These are phyloP conservation scores for Dryadomyces quercus-mongolicae DNA, from an alignment of 2,329 filamentous ascomycete species.

Conservation along the genomic window DNA sequence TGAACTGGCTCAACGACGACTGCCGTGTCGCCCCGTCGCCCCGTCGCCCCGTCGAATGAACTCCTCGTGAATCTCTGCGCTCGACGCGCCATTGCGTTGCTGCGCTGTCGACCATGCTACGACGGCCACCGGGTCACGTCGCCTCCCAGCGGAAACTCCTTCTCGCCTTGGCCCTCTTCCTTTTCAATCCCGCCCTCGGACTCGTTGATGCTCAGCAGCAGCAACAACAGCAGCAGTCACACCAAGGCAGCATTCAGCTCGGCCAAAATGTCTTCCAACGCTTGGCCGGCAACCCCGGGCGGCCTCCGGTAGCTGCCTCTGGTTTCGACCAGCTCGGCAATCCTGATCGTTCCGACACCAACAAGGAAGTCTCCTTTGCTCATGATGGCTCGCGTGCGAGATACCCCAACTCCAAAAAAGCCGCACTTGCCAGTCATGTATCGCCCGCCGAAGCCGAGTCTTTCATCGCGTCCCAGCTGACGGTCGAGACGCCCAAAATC, in stretches of 20 bases:
- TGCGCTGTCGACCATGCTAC: constrained; percentile 38
- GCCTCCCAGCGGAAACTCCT: constrained; percentile 32
- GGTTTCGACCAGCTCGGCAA: not conserved
- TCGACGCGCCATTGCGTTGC: constrained; percentile 7
- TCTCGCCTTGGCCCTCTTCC: constrained; percentile 44
- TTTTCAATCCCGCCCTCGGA: constrained; percentile 42
- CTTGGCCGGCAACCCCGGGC: not conserved
- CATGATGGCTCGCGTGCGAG: not conserved
- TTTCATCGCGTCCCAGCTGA: constrained; percentile 12
- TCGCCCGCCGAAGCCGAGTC: constrained; percentile 16
- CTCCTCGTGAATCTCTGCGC: not conserved
- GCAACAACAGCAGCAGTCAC: constrained; percentile 22
- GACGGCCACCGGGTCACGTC: constrained; percentile 49
- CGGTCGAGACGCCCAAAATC: constrained; percentile 17
- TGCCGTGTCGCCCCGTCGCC: too few relatives aligned
- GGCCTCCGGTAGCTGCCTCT: not conserved
- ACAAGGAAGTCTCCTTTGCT: not conserved
- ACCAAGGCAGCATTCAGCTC: not conserved
- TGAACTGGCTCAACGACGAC: not conserved
- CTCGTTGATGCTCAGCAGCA: constrained; percentile 55
- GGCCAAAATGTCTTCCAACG: not conserved
- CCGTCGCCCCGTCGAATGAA: not conserved
- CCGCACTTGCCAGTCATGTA: constrained; percentile 10
- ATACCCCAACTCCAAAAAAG: not conserved
- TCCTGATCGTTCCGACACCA: not conserved